Conservation (phyloP, 768 basidiomycete species). For the Boletus insuetus region DNA sequence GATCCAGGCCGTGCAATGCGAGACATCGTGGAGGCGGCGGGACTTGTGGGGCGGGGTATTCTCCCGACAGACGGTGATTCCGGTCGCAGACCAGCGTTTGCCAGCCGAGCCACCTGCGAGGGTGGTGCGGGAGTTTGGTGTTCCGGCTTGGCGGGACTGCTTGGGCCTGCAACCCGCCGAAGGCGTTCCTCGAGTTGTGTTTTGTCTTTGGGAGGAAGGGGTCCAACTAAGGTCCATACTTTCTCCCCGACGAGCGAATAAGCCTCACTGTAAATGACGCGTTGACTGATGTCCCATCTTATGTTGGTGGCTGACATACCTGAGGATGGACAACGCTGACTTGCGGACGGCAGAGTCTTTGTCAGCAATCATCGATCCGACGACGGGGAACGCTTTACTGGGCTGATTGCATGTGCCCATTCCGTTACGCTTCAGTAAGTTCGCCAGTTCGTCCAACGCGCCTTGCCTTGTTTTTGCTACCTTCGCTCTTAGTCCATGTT, state of each 20-base stretch:
- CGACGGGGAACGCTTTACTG: constrained; percentile 69
- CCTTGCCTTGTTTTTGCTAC: constrained; percentile 91
- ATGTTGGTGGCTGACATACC: constrained; percentile 46
- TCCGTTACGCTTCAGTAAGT: constrained; percentile 77
- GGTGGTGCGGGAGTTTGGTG: constrained; percentile 43
- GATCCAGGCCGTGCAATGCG: constrained; percentile 44
- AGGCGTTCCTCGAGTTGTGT: constrained; percentile 90
- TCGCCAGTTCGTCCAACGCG: constrained; percentile 75
- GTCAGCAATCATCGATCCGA: constrained; percentile 81
- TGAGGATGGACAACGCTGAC: constrained; percentile 77
- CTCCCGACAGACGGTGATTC: constrained; percentile 46
- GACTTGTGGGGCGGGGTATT: constrained; percentile 48
- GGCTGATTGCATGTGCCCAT: constrained; percentile 76
- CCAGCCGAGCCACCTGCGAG: constrained; percentile 55
- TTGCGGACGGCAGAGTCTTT: constrained; percentile 88
- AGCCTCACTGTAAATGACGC: constrained; percentile 55
- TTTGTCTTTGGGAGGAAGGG: constrained; percentile 80
- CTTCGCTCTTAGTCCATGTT: constrained; percentile 86
- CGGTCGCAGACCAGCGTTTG: constrained; percentile 43
- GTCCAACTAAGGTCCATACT: constrained; percentile 76
- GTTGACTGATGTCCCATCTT: constrained; percentile 6
- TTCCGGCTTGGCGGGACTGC: constrained; percentile 38
- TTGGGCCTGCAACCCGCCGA: constrained; percentile 73
- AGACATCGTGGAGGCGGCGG: constrained; percentile 38
- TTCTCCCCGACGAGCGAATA: constrained; percentile 84